Percentiles rank a stretch among this genome's conserved stretches.
phyloP scores from a whole-genome alignment of 148 eudicot genomes.

The Hydrangea macrophylla region DNA sequence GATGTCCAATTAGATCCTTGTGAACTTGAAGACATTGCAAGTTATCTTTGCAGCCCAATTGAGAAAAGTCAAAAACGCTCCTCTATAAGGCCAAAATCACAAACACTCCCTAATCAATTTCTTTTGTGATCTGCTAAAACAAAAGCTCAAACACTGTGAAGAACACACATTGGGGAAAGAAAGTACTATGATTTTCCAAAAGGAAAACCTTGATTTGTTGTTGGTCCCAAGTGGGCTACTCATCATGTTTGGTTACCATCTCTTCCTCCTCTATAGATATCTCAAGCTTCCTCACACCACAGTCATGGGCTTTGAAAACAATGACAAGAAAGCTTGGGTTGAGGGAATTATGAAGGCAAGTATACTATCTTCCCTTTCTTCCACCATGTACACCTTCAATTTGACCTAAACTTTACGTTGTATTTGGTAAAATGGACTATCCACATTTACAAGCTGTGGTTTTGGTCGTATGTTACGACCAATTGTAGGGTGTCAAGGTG shows the following conservation, averaged over 20 bases:
- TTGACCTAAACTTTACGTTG: too few species aligned
- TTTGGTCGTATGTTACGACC: too few species aligned
- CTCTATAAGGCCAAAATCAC: not conserved
- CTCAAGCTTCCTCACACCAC: conserved; percentile 54
- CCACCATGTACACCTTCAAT: too few species aligned
- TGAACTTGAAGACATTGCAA: conserved; percentile 5
- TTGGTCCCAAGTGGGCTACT: conserved; percentile 67
- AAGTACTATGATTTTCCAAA: conserved; percentile 30
- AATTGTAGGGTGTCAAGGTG: too few species aligned
- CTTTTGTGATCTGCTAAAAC: not conserved
- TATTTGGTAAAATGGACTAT: too few species aligned
- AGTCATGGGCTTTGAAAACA: conserved; percentile 58
- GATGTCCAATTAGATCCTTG: too few species aligned
- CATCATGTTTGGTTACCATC: conserved; percentile 68
- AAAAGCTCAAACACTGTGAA: not conserved
- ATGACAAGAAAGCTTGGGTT: conserved; percentile 72
- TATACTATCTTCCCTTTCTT: not conserved
- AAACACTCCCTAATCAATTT: not conserved
- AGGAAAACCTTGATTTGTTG: conserved; percentile 58
- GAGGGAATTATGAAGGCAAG: conserved; percentile 47
- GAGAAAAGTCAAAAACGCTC: conserved; percentile 6
- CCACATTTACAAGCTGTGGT: too few species aligned
- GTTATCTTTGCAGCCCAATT: conserved; percentile 7
- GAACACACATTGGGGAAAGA: not conserved
- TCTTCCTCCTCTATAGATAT: conserved; percentile 45